Evolutionary conservation across 768 basidiomycete genomes (phyloP), one percentile per base, ranked within the genome.

Genomic region (Tephrocybe sp.): DNA sequence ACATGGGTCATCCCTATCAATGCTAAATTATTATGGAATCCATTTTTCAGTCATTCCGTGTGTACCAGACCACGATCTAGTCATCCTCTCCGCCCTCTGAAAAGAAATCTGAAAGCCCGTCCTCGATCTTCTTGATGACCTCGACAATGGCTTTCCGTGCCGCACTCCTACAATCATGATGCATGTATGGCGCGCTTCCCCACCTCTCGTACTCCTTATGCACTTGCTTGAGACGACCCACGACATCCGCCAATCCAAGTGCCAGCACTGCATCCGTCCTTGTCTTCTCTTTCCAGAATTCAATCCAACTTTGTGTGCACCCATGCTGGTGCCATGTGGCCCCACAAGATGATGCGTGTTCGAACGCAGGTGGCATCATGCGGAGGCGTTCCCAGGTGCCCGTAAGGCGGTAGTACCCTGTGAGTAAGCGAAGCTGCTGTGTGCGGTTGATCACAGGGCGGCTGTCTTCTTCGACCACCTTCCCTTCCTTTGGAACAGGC

Each of bases 231-330:
- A 90, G 63, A 52, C 83, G 76, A 30, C 88, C 88, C 4, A 86
- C 63, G 28, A 88, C 84, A 60, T 90, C 85, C 26, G 85, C 83
- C 2, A 81, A 65, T 7, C 80, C 84, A 4, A 85, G 73, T 12
- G 70, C 66, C 28, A 89, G 72, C 24, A 89, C 79, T 3, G 73
- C 64, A 30, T 88, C 87, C 39, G 78, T 73, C 59, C 75, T 75
- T 23, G 83, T 81, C 66, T 85, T 86, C 58, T 88, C 86, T 66
- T 85, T 86, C 88, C 88, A 90, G 62, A 88, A 90, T 46, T 88
- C 87, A 10, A 80, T 62, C 86, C 87, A 90, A 49, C 81, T 81
- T 64, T 86, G 85, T 20, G 76, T 79, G 57, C 88, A 90, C 17
- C 81, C 78, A 50, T 84, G 82, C 58, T 86, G 85, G 60, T 86